These are phyloP conservation scores for Mycena vitilis DNA, from an alignment of 768 basidiomycete species.

Conservation along the genomic window DNA sequence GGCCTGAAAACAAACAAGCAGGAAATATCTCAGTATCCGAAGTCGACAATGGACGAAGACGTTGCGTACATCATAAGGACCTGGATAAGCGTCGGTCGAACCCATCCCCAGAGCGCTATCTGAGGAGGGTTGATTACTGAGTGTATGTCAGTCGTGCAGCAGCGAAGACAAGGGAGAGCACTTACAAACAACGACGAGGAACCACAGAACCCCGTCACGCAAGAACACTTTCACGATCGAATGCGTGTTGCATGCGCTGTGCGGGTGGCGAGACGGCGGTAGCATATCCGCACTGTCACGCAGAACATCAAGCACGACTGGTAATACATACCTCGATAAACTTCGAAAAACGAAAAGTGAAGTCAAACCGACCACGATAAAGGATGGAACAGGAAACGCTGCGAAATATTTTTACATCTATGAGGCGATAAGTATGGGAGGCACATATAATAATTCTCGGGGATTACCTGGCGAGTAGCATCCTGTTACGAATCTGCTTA, in stretches of 20 bases:
- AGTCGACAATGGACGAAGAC: too few species aligned
- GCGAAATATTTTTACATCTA: constrained; percentile 2
- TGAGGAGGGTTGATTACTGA: constrained; percentile 12
- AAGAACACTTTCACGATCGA: constrained; percentile 14
- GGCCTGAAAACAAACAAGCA: constrained; percentile 4
- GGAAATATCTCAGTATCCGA: background rate
- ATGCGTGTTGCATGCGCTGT: constrained; percentile 4
- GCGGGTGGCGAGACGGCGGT: constrained; percentile 10
- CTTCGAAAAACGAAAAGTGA: too few species aligned
- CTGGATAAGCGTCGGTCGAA: constrained; percentile 10
- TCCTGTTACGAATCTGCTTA: constrained; percentile 5
- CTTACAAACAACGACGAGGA: constrained; percentile 10
- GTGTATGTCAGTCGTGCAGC: background rate
- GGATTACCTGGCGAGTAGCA: background rate
- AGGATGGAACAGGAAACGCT: background rate
- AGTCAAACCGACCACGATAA: background rate
- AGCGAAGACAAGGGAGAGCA: background rate
- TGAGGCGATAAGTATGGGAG: background rate
- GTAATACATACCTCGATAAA: too few species aligned
- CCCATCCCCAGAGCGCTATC: constrained; percentile 20
- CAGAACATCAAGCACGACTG: constrained; percentile 16
- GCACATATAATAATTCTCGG: background rate
- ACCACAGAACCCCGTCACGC: constrained; percentile 19
- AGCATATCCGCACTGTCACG: constrained; percentile 14
- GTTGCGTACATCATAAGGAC: constrained; percentile 9